A percentile compares a stretch with the other conserved stretches of the same genome.
Conservation (phyloP, 345 rosid genomes). For the Clausena lansium region DNA sequence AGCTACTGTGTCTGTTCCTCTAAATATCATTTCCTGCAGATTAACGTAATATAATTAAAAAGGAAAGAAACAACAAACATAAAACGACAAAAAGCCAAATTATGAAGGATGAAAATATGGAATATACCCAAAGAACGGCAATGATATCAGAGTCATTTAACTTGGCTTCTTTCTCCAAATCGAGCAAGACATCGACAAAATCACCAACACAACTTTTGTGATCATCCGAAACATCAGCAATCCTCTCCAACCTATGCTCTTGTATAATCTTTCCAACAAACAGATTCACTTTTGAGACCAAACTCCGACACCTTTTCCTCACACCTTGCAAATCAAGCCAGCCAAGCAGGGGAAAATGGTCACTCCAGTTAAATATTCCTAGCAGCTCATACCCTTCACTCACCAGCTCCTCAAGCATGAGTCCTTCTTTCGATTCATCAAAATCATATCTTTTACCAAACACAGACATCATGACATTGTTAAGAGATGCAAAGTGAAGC, state of each 20-base stretch:
- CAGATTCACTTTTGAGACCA: constrained; percentile 45
- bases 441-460: constrained; percentile 47
- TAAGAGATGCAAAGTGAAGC: constrained; percentile 45
- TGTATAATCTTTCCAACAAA: constrained; percentile 60
- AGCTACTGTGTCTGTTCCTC: constrained; percentile 62
- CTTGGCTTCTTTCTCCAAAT: constrained; percentile 39
- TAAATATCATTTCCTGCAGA: constrained; percentile 56
- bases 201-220: constrained; percentile 26
- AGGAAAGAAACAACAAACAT: background rate
- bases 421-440: constrained; percentile 26
- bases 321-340: constrained; percentile 46
- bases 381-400: constrained; percentile 49
- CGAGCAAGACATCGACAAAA: constrained; percentile 51
- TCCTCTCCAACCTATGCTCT: constrained; percentile 46
- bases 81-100: background rate
- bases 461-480: constrained; percentile 51
- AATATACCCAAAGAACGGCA: constrained; percentile 51
- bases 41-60: background rate
- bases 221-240: constrained; percentile 13
- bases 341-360: constrained; percentile 33
- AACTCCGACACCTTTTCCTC: constrained; percentile 37
- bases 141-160: constrained; percentile 49
- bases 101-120: background rate
- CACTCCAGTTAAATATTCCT: constrained; percentile 80
- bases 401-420: constrained; percentile 39